A percentile compares a stretch with the other conserved stretches of the same genome.
These are phyloP conservation scores for Pharus latifolius DNA, from an alignment of 176 grass and related monocot genomes.

Conservation along the genomic window DNA sequence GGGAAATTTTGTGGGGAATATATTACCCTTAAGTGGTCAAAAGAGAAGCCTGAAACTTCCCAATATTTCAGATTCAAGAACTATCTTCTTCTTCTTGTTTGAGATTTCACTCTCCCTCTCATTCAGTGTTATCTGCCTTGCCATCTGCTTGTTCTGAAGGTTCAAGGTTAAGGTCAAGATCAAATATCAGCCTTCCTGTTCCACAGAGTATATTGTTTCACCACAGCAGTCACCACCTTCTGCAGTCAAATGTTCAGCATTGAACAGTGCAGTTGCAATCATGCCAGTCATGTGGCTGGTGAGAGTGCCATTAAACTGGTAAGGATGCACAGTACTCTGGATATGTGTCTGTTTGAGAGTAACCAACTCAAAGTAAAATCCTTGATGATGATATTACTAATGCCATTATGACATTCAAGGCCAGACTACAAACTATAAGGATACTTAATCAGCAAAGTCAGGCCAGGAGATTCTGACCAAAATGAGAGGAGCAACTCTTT, in stretches of 20 bases:
- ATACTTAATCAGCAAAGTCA: background rate
- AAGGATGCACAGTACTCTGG: no score
- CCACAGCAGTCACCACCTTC: background rate
- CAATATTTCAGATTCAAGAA: background rate
- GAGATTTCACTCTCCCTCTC: no score
- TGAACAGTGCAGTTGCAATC: background rate
- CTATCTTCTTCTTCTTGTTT: background rate
- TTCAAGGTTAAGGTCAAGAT: conserved; percentile 6
- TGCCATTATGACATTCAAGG: background rate
- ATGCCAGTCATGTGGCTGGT: background rate
- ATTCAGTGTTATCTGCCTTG: no score
- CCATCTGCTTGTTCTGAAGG: background rate
- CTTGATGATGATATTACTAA: background rate
- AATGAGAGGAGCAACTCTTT: background rate
- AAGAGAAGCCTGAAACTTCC: background rate
- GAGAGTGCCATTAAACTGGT: background rate
- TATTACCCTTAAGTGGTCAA: conserved; percentile 14
- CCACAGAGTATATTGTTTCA: conserved; percentile 1
- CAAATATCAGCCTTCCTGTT: background rate
- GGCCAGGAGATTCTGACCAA: background rate
- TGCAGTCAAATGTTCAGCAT: background rate
- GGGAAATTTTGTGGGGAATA: background rate
- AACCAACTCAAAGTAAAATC: background rate
- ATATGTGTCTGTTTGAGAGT: background rate
- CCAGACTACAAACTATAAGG: background rate